Conservation (phyloP, 805 yeast species). For the Candida tammaniensis region DNA sequence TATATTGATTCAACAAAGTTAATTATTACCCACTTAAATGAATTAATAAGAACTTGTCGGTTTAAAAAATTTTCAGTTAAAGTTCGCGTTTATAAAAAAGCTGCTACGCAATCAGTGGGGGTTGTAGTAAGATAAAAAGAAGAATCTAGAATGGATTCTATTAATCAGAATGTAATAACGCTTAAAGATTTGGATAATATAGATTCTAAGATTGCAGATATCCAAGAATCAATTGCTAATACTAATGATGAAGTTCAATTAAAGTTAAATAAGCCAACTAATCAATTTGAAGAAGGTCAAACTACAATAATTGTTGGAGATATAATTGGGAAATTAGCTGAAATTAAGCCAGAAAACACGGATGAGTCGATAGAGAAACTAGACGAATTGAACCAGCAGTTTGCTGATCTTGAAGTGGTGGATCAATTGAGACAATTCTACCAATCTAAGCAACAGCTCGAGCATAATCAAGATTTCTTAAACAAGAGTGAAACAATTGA, state of each 20-base stretch:
- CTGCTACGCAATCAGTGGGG: no score
- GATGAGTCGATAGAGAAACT: conserved; percentile 3
- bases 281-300: conserved; percentile 12
- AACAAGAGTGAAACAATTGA: conserved; percentile 8
- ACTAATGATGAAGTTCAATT: conserved; percentile 6
- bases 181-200: conserved; percentile 31
- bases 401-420: conserved; percentile 17
- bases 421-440: conserved; percentile 11
- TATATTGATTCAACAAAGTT: no score
- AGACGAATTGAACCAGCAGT: conserved; percentile 13
- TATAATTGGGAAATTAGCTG: conserved; percentile 5
- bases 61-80: conserved; percentile 7
- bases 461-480: conserved; percentile 7
- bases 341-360: neutral
- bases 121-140: neutral
- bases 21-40: no score
- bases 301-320: conserved; percentile 11
- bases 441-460: conserved; percentile 3
- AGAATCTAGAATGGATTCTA: conserved; percentile 19
- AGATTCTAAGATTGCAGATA: conserved; percentile 22
- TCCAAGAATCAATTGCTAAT: conserved; percentile 17
- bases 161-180: conserved; percentile 33
- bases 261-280: conserved; percentile 4
- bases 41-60: neutral
- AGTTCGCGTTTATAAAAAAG: conserved; percentile 1